These are phyloP conservation scores for Cadophora gregata DNA, from an alignment of 2,329 filamentous ascomycete species.

Conservation along the genomic window DNA sequence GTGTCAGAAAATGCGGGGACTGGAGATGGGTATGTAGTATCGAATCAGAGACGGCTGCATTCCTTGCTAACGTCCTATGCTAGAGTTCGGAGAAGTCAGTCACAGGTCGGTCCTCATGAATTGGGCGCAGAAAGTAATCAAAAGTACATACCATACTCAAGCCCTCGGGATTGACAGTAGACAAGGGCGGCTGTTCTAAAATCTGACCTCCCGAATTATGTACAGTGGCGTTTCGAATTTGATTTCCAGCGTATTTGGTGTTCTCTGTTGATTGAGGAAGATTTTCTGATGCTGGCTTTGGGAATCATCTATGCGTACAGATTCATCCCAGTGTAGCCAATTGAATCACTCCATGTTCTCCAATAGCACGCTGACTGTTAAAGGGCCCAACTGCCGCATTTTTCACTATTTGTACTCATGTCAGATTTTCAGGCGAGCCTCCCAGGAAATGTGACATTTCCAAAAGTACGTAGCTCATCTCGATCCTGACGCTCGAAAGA, in stretches of 20 bases:
- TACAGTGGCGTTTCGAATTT: not conserved
- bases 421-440: too few relatives aligned
- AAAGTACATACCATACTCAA: slow-evolving; percentile 12
- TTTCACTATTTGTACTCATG: too few relatives aligned
- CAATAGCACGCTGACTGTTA: too few relatives aligned
- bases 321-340: too few relatives aligned
- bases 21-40: not conserved
- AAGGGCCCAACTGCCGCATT: too few relatives aligned
- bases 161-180: not conserved
- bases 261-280: not conserved
- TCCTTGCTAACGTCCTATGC: not conserved
- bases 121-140: slow-evolving; percentile 16
- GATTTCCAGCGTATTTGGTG: not conserved
- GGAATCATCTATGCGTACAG: too few relatives aligned
- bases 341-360: too few relatives aligned
- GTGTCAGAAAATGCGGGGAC: not conserved
- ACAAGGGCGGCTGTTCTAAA: not conserved
- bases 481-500: too few relatives aligned
- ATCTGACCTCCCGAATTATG: not conserved
- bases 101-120: slow-evolving; percentile 18
- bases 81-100: slow-evolving; percentile 13
- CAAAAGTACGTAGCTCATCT: too few relatives aligned
- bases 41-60: not conserved
- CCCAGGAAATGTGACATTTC: too few relatives aligned
- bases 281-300: not conserved